Percentiles rank a stretch among this genome's conserved stretches.
Conservation (phyloP, 1,284 basidiomycete species). For the Trichosporon sp. region DNA sequence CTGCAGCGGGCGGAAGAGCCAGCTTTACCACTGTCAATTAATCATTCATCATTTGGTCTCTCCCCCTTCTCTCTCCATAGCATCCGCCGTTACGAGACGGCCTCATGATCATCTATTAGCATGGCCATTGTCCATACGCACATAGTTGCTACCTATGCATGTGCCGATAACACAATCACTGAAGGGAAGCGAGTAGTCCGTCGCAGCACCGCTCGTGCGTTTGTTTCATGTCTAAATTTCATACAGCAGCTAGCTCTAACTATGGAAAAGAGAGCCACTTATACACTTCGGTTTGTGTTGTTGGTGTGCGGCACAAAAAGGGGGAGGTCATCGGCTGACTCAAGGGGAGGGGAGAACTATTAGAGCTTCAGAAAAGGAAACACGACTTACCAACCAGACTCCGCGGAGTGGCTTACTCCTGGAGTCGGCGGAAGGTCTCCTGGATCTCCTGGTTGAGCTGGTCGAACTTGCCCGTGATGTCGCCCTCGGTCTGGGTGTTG, state of each 20-base stretch:
- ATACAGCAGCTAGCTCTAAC: slow-evolving; percentile 4
- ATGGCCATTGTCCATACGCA: slow-evolving; percentile 5
- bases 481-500: slow-evolving; percentile 71
- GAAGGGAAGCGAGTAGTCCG: neutral
- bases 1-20: neutral
- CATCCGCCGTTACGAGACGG: neutral
- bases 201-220: neutral
- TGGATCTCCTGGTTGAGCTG: slow-evolving; percentile 73
- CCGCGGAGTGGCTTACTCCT: slow-evolving; percentile 55
- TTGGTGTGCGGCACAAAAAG: neutral
- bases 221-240: slow-evolving; percentile 5
- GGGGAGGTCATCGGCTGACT: neutral
- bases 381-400: neutral
- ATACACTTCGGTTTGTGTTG: neutral
- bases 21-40: neutral
- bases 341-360: neutral
- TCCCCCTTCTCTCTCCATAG: neutral
- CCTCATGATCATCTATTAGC: slow-evolving; percentile 2
- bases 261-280: neutral
- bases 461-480: slow-evolving; percentile 74
- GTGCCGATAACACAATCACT: neutral
- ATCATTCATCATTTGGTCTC: slow-evolving; percentile 4
- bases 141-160: slow-evolving; percentile 4
- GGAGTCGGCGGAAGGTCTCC: slow-evolving; percentile 81
- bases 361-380: neutral